These are phyloP conservation scores for Tricholoma bakamatsutake DNA, from an alignment of 768 basidiomycete species.

Conservation along the genomic window DNA sequence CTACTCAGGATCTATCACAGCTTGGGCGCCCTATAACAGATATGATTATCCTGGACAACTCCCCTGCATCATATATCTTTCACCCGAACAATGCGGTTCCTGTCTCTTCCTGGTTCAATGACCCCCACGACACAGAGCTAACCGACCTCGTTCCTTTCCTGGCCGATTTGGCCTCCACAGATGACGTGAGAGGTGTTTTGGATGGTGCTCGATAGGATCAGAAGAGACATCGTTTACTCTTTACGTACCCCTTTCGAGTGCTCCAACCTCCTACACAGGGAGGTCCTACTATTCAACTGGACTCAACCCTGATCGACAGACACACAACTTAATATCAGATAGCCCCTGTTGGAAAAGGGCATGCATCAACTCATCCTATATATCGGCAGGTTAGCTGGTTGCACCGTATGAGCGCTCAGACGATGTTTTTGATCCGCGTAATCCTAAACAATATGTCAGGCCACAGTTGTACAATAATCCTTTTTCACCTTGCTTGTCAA, in stretches of 20 bases:
- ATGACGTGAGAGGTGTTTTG: conserved; percentile 88
- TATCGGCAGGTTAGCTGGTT: too few species aligned
- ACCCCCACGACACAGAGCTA: conserved; percentile 96
- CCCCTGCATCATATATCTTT: conserved; percentile 98
- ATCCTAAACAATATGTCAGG: too few species aligned
- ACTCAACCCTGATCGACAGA: too few species aligned
- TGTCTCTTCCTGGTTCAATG: conserved; percentile 99
- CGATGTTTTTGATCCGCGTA: too few species aligned
- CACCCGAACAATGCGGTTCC: conserved; percentile 99
- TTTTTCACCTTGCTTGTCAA: too few species aligned
- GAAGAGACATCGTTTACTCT: not conserved
- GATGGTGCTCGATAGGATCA: conserved; percentile 64
- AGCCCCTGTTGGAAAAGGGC: too few species aligned
- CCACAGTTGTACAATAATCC: too few species aligned
- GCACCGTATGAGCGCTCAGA: too few species aligned
- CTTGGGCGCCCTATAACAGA: conserved; percentile 90
- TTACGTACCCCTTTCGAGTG: conserved; percentile 2
- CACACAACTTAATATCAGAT: too few species aligned
- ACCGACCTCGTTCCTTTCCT: conserved; percentile 95
- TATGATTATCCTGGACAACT: conserved; percentile 98
- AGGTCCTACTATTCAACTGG: too few species aligned
- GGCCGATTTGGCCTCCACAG: conserved; percentile 75
- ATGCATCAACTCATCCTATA: too few species aligned
- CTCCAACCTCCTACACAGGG: too few species aligned
- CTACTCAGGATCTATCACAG: conserved; percentile 85